Evolutionary conservation across 1,284 basidiomycete genomes (phyloP).

Genomic region (Ceratobasidium sp.): DNA sequence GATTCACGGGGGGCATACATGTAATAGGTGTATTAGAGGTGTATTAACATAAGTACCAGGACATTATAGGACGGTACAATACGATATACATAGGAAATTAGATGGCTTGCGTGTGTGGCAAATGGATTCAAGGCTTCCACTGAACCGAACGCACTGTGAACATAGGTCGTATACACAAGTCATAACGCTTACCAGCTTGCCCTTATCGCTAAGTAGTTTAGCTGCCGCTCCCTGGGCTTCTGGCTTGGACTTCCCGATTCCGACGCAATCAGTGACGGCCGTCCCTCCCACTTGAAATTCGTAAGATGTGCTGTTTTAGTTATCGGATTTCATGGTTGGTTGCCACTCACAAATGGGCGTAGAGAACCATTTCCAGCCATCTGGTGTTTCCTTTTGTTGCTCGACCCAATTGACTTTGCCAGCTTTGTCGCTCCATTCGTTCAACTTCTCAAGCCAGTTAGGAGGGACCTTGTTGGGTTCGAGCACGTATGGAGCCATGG

Average conservation of each 20-base stretch:
- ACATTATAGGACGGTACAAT: no score
- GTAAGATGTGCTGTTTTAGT: not conserved
- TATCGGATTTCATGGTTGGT: not conserved
- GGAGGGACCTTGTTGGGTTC: not conserved
- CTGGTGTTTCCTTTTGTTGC: not conserved
- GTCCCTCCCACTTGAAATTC: not conserved
- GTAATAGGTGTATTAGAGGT: no score
- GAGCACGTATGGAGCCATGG: not conserved
- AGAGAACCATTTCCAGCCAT: not conserved
- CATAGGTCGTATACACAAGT: not conserved
- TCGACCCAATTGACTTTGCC: not conserved
- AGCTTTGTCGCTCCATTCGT: not conserved
- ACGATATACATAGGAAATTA: no score
- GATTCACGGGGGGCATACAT: no score
- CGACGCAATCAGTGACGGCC: conserved; percentile 1
- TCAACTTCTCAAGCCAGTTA: conserved; percentile 11
- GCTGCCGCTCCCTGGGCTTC: not conserved
- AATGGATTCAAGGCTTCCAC: not conserved
- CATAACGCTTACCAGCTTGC: not conserved
- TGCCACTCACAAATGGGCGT: conserved; percentile 6
- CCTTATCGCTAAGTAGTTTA: not conserved
- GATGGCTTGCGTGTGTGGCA: no score
- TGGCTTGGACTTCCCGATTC: not conserved
- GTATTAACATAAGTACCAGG: no score
- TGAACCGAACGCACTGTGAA: not conserved